These are phyloP conservation scores for Wickerhamiella spandovensis DNA, from an alignment of 805 yeast species.

Conservation along the genomic window DNA sequence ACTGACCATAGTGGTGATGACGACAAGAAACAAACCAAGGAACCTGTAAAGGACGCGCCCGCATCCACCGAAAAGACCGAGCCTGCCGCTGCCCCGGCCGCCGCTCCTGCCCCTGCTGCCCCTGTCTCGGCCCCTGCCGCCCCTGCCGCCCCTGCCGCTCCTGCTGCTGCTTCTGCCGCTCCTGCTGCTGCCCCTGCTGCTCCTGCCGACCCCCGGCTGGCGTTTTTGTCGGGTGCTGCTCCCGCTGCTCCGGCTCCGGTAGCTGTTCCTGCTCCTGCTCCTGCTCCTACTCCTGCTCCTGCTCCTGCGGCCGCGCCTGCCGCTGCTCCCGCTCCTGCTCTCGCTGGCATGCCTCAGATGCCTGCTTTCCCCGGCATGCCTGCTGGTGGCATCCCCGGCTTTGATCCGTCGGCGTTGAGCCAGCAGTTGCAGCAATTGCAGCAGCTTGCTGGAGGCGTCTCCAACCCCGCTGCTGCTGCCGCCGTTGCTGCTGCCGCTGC, in stretches of 20 bases:
- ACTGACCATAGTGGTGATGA: conserved; percentile 26
- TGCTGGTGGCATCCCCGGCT: conserved; percentile 5
- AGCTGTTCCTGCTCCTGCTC: conserved; percentile 4
- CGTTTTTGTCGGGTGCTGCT: conserved; percentile 13
- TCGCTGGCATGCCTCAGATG: conserved; percentile 16
- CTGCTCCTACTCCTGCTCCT: conserved; percentile 6
- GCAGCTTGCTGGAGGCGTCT: conserved; percentile 8
- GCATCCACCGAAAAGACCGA: conserved; percentile 5
- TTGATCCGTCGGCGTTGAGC: conserved; percentile 17
- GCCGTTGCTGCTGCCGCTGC: background rate
- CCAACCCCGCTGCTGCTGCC: conserved; percentile 5
- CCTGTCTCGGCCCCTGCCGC: conserved; percentile 6
- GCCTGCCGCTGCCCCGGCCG: conserved; percentile 9
- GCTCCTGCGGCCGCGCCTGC: conserved; percentile 4
- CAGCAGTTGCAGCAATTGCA: conserved; percentile 19
- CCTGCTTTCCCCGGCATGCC: conserved; percentile 14
- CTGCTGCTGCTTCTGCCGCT: conserved; percentile 11
- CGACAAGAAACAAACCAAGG: conserved; percentile 10
- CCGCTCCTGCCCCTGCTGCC: conserved; percentile 8
- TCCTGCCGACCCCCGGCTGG: conserved; percentile 12
- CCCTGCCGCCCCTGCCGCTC: conserved; percentile 6
- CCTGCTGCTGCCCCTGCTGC: conserved; percentile 12
- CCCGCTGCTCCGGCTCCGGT: conserved; percentile 6
- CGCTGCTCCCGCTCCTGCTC: conserved; percentile 9
- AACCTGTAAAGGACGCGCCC: conserved; percentile 4